Base-by-base conservation (phyloP, 768 basidiomycete genomes). In the Termitomyces bulborhizus region DNA sequence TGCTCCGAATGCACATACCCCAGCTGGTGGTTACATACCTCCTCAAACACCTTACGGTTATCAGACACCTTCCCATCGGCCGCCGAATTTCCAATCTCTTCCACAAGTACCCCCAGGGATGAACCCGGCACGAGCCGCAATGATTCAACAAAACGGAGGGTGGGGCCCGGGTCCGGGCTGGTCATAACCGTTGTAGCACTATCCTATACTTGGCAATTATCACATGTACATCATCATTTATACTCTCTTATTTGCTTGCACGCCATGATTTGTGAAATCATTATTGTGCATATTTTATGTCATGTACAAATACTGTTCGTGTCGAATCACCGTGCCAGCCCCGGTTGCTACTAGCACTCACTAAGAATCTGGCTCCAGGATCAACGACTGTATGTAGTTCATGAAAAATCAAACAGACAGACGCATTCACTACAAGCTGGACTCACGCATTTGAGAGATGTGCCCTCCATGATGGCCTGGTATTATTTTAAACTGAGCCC, bases 401-500 rank as follows among this genome's bases (percentile, higher is more conserved):
- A 54, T 56, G 36, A 50, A 55, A 41, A 62, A 60, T 59, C 26
- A 27, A 48, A 29, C 29, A 15, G 31, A 50, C 16, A 2, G 21
- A 21, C 13, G 18, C 3, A 53, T 12, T 39, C 32, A 46, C 15
- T 9, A 48, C 7, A 49, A 21, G 56, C 21, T 18, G 24, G 27
- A 82, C 92, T 66, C 73, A 98, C 96, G 71, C 83, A 98, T 90
- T 65, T 93, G 86, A 3, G 93, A 96, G 3, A 98, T 82, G 63
- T 87, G 88, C 8, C 95, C 96, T 37, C 95, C 94, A 71, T 97
- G 92, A 72, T 97, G 96, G 0, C 95, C 96, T 11, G 93, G 87
- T 37, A 98, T 89, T 57, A 98, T 94, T 73, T 93, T 94, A 78
- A 96, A 98, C 53, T 86, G 91, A 16, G 88, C 85, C 7, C 86